Evolutionary conservation across 805 yeast genomes (phyloP).

Genomic region (Ogataea ramenticola): DNA sequence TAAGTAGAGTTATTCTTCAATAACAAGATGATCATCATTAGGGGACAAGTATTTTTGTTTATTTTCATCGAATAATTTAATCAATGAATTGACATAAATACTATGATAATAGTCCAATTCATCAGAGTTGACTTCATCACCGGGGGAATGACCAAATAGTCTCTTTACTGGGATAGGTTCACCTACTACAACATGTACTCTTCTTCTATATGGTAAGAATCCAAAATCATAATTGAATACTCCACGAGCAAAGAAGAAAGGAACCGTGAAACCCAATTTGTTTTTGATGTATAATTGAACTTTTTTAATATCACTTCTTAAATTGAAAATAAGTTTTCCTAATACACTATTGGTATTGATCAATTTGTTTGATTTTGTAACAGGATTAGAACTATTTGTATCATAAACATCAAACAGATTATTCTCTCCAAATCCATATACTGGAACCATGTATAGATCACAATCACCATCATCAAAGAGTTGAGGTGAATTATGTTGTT

Average conservation of each 20-base stretch:
- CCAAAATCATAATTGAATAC: conserved; percentile 91
- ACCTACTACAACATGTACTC: conserved; percentile 72
- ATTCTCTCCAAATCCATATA: conserved; percentile 87
- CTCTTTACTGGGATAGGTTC: conserved; percentile 40
- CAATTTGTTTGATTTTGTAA: not conserved
- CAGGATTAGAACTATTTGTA: too few species aligned
- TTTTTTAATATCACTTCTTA: not conserved
- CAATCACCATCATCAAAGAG: conserved; percentile 26
- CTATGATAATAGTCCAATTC: conserved; percentile 66
- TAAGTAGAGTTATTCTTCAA: not conserved
- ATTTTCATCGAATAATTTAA: conserved; percentile 58
- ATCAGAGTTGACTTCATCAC: conserved; percentile 24
- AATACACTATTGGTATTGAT: not conserved
- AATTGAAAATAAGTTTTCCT: not conserved
- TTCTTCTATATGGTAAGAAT: conserved; percentile 74
- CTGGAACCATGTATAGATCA: conserved; percentile 76
- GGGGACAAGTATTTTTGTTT: conserved; percentile 41
- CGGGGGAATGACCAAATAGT: conserved; percentile 6
- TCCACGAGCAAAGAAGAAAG: conserved; percentile 88
- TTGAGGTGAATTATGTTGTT: not conserved
- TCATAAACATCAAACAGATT: conserved; percentile 40
- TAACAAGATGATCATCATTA: not conserved
- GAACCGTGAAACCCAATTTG: conserved; percentile 75
- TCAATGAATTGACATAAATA: conserved; percentile 58
- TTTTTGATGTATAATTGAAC: conserved; percentile 65